These are phyloP conservation scores for Colletotrichum sp. DNA, from an alignment of 2,329 filamentous ascomycete genomes.

Conservation along the genomic window DNA sequence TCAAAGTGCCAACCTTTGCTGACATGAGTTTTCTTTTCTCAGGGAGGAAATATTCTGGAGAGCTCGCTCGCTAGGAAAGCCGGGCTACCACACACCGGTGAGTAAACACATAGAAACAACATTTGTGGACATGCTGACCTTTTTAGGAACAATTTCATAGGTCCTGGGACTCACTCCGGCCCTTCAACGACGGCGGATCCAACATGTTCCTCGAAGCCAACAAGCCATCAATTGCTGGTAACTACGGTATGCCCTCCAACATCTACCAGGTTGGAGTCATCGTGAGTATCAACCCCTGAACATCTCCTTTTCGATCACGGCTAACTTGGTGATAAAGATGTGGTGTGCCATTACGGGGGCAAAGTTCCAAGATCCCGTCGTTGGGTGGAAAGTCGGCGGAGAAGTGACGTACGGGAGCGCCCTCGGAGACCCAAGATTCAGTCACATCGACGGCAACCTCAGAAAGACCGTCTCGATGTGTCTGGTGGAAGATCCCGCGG, in stretches of 20 bases:
- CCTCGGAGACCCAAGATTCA: background rate
- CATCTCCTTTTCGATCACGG: no score
- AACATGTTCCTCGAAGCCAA: background rate
- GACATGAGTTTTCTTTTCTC: background rate
- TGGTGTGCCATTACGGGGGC: constrained; percentile 19
- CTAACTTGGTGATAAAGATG: constrained; percentile 9
- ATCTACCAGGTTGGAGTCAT: constrained; percentile 22
- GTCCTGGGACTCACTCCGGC: constrained; percentile 16
- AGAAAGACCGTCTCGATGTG: constrained; percentile 27
- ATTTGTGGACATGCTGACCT: background rate
- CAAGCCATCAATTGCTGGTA: constrained; percentile 20
- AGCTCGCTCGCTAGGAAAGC: constrained; percentile 4
- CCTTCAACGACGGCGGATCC: background rate
- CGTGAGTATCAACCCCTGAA: background rate
- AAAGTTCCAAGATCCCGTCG: background rate
- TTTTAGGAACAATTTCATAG: constrained; percentile 22
- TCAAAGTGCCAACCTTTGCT: background rate
- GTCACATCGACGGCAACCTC: constrained; percentile 25
- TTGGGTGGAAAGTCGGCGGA: background rate
- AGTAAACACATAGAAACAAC: background rate
- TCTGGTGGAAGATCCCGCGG: constrained; percentile 27
- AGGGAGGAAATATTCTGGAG: constrained; percentile 13
- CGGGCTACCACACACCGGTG: constrained; percentile 2
- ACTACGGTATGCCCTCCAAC: constrained; percentile 24
- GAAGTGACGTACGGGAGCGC: constrained; percentile 12